phyloP scores from a whole-genome alignment of 1,139 yeast genomes.

The Diutina neorugosa region DNA sequence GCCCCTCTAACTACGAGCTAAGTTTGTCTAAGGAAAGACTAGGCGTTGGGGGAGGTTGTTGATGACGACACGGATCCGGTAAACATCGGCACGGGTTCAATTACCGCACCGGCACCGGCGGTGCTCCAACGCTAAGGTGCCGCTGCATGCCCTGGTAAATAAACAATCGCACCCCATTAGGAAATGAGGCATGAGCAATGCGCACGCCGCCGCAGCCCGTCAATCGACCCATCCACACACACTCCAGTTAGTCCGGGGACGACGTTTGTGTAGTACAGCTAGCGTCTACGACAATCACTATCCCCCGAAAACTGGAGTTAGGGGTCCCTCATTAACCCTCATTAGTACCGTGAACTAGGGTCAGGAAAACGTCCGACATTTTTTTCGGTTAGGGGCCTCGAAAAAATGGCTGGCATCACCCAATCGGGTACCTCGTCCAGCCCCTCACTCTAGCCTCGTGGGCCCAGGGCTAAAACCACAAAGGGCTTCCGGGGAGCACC shows the following conservation, averaged over 20 bases:
- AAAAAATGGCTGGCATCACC: neutral
- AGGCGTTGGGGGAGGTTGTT: too few species aligned
- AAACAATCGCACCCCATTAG: neutral
- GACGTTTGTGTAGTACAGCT: too few species aligned
- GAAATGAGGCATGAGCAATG: neutral
- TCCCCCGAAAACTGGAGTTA: too few species aligned
- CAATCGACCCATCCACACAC: neutral
- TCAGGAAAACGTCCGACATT: too few species aligned
- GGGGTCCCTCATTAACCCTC: too few species aligned
- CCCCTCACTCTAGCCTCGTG: neutral
- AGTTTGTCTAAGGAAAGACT: neutral
- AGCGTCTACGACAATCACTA: too few species aligned
- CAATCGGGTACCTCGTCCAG: neutral
- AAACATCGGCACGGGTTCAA: neutral
- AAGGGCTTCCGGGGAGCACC: neutral
- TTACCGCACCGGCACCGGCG: neutral
- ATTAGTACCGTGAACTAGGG: too few species aligned
- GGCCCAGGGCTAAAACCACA: neutral
- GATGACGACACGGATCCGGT: neutral
- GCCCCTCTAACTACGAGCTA: too few species aligned
- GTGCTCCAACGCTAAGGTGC: too few species aligned
- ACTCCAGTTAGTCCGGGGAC: neutral
- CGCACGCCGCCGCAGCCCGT: neutral
- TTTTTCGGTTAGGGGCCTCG: too few species aligned
- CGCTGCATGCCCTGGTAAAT: neutral